Base-by-base conservation (phyloP, 306 rosid species). In the Vigna nakashimae region DNA sequence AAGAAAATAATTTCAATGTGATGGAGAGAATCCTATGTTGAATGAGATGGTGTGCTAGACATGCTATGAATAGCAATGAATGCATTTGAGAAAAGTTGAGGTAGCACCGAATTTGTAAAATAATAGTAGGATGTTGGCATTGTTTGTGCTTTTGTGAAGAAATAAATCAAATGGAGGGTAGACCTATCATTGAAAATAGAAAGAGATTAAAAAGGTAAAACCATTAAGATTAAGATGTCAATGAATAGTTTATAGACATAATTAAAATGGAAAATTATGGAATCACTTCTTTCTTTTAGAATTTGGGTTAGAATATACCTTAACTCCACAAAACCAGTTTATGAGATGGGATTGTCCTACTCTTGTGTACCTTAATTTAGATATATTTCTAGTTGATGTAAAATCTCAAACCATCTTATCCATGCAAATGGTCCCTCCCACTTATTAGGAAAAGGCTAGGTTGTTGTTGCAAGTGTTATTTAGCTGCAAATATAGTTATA, bases 11-110 rank as follows among this genome's bases (percentile, higher is more conserved):
- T 6, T 2, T 62, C 20, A 62, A 62, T 30, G 9, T 60, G 17
- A 62, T 15, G 67, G 46, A 42, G 12, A 32, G 6, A 62, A 62
- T 62, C 6, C 8, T 60, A 40, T 9, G 0, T 60, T 28, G 40
- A n/a, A 60, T 60, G 65, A 59, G 65, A 22, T 24, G 20, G 15
- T 18, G 30, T 30, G 34, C 20, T 60, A 60, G 20, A 60, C 43
- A 60, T 28, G 20, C 6, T 60, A 60, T 5, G 4, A 30, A 30
- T 30, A 14, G 10, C 18, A 32, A 62, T 30, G 43, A 15, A 30
- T 62, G 67, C 45, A 62, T 62, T 62, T 32, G 67, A 32, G 45
- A 62, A 32, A 32, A 62, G 67, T 8, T 32, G 67, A 32, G 45
- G 45, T 32, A 16, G 45, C 22, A 32, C 22, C 20, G 32, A 14